Conservation (phyloP, 202 grass and related monocot genomes). For the Eragrostis tef region DNA sequence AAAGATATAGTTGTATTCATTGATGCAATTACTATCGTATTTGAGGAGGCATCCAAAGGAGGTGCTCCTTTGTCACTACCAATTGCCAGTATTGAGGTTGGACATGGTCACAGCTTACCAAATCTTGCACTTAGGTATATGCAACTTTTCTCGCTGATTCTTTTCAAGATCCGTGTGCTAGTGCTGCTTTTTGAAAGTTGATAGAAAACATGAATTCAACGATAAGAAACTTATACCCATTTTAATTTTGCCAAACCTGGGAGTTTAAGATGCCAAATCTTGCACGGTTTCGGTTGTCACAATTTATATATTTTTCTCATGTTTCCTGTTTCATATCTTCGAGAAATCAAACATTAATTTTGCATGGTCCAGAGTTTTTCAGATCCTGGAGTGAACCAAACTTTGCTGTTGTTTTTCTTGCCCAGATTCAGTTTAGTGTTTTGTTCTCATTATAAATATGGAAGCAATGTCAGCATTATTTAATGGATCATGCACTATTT, state of each 20-base stretch:
- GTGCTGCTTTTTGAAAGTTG: slow-evolving; percentile 31
- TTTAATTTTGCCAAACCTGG: not conserved
- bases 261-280: not conserved
- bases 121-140: slow-evolving; percentile 82
- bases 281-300: not conserved
- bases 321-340: slow-evolving; percentile 3
- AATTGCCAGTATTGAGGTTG: slow-evolving; percentile 89
- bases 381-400: slow-evolving; percentile 21
- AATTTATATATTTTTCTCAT: not conserved
- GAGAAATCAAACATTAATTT: slow-evolving; percentile 6
- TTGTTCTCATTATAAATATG: slow-evolving; percentile 16
- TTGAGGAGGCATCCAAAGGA: slow-evolving; percentile 90
- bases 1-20: slow-evolving; percentile 85
- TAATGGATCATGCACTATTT: slow-evolving; percentile 30
- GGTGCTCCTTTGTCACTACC: slow-evolving; percentile 76
- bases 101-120: slow-evolving; percentile 82
- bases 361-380: not conserved
- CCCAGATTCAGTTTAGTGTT: slow-evolving; percentile 15
- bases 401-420: slow-evolving; percentile 24
- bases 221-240: slow-evolving; percentile 37
- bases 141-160: slow-evolving; percentile 30
- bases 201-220: slow-evolving; percentile 22
- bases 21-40: slow-evolving; percentile 91
- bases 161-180: slow-evolving; percentile 3
- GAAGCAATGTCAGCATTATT: slow-evolving; percentile 24